Conservation (phyloP, 768 basidiomycete genomes). For the Vararia minispora region DNA sequence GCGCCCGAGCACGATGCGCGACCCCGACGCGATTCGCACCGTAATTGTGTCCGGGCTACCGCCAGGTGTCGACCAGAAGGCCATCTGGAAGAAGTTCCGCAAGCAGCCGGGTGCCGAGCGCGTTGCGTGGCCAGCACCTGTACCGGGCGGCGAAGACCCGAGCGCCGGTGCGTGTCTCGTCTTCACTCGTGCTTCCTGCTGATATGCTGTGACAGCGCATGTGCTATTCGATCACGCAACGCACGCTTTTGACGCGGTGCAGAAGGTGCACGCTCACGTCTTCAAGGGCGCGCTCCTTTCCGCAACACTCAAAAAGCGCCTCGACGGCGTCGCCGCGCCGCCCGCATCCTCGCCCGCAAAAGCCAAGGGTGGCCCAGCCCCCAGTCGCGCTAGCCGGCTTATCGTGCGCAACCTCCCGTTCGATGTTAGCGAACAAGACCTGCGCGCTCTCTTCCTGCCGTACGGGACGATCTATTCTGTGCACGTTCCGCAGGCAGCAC, state of each 20-base stretch:
- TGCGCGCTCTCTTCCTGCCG: constrained; percentile 78
- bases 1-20: constrained; percentile 39
- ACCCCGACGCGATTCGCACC: constrained; percentile 80
- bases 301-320: constrained; percentile 76
- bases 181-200: neutral
- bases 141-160: constrained; percentile 33
- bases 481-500: constrained; percentile 48
- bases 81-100: constrained; percentile 77
- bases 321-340: constrained; percentile 45
- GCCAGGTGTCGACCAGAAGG: constrained; percentile 45
- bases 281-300: constrained; percentile 86
- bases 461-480: constrained; percentile 83
- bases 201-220: constrained; percentile 39
- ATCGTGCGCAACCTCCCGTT: constrained; percentile 89
- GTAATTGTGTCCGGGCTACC: constrained; percentile 71
- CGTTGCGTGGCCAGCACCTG: constrained; percentile 55
- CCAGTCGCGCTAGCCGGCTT: constrained; percentile 66
- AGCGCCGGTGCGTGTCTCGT: constrained; percentile 33
- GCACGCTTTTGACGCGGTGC: constrained; percentile 58
- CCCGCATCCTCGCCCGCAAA: constrained; percentile 16
- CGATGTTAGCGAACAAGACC: constrained; percentile 71
- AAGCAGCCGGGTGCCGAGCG: constrained; percentile 72
- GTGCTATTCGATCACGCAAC: constrained; percentile 61
- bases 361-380: constrained; percentile 29
- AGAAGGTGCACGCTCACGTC: constrained; percentile 83